Evolutionary conservation across 805 yeast genomes (phyloP), one percentile per base, ranked within the genome.

Genomic region (Debaryomyces prosopidis): DNA sequence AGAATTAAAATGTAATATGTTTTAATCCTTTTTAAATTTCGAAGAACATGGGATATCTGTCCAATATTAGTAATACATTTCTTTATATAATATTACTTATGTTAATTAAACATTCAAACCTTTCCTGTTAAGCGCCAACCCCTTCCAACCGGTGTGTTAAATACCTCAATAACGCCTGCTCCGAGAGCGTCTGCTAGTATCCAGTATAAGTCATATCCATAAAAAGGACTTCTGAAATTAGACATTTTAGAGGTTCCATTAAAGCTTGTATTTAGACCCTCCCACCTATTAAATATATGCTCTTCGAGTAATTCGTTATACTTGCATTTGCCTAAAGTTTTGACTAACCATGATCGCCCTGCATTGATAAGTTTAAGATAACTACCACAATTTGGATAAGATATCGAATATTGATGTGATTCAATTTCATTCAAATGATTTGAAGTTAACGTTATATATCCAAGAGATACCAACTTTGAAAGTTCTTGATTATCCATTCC

Each of bases 61-160:
- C 9, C 23, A 36, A 23, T 30, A 14, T 30, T 34, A 16, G 31
- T 36, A 14, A 36, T 23, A 18, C 18, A 26, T 39, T 23, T 17
- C 16, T 15, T 16, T 17, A 40, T 40, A 30, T 40, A 28, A n/a
- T 15, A 20, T n/a, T 41, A n/a, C 19, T 19, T 41, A 26, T 28
- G 19, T 26, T 14, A 12, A 15, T 34, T 7, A 34, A 17, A 16
- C 23, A 9, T 34, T 53, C 53, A 70, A 16, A 67, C 61, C 46
- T 76, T 76, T 1, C 82, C 81, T 7, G 84, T 72, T 39, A 79
- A 62, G 54, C 73, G 70, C 85, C 85, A 79, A 2, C 85, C 83
- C 39, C 81, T 59, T 0, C 83, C 83, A 1, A 75, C 78, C 1
- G 79, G 79, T 0, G 85, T 77, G 38, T 71, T 69, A 53, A 78